These are phyloP conservation scores for Malus orientalis DNA, from an alignment of 306 rosid genomes.

Conservation along the genomic window DNA sequence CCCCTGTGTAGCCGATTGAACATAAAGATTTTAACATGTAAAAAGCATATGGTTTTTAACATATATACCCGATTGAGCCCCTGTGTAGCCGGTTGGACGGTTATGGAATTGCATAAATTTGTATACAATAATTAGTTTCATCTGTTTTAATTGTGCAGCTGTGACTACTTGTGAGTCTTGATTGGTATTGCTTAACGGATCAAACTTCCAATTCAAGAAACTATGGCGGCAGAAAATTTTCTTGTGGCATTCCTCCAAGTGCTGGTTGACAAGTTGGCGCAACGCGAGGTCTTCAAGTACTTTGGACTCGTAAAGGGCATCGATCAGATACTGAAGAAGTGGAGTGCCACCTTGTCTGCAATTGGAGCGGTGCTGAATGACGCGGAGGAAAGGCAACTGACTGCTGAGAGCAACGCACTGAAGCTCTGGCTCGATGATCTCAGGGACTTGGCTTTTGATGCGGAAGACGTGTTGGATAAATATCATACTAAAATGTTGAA, in stretches of 20 bases:
- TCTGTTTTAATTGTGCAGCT: no score
- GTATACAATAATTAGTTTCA: no score
- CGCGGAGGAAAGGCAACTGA: slow-evolving; percentile 1
- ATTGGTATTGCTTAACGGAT: no score
- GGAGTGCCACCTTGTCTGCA: background rate
- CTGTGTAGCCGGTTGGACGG: no score
- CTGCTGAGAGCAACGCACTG: background rate
- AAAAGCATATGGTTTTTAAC: no score
- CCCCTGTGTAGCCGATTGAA: no score
- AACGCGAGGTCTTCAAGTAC: background rate
- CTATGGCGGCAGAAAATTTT: background rate
- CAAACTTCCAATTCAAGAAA: background rate
- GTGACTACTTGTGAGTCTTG: no score
- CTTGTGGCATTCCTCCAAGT: background rate
- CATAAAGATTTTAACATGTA: no score
- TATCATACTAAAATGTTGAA: background rate
- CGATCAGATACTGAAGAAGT: background rate
- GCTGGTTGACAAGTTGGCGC: background rate
- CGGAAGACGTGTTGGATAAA: slow-evolving; percentile 23
- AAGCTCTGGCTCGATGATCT: slow-evolving; percentile 16
- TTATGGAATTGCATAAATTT: no score
- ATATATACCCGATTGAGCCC: no score
- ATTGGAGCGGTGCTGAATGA: background rate
- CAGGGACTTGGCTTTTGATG: slow-evolving; percentile 14
- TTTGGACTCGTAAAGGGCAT: background rate